Conservation (phyloP, 768 basidiomycete species). For the Russula virescens region DNA sequence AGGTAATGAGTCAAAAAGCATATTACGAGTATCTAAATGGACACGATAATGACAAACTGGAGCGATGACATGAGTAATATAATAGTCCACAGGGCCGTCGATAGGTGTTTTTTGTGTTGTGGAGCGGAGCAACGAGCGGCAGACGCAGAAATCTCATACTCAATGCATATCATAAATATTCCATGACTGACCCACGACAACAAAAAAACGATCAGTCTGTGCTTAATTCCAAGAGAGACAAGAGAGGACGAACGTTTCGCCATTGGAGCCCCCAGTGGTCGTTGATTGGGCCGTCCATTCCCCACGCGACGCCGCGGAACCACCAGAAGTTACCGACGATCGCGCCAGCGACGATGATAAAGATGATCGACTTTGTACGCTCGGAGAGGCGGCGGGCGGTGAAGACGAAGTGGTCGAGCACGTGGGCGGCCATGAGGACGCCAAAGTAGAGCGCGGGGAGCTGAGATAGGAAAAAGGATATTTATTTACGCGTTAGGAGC, state of each 20-base stretch:
- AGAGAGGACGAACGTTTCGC: conserved; percentile 49
- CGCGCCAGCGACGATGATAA: conserved; percentile 51
- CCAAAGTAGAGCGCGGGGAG: conserved; percentile 97
- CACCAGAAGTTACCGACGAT: conserved; percentile 89
- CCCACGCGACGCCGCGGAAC: conserved; percentile 87
- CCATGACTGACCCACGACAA: conserved; percentile 35
- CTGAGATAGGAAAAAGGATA: conserved; percentile 34
- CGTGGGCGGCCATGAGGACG: conserved; percentile 83
- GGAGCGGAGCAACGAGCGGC: background rate
- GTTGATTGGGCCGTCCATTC: conserved; percentile 82
- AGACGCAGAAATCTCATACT: background rate
- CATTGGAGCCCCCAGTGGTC: conserved; percentile 76
- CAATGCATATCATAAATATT: conserved; percentile 28
- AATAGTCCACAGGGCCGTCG: background rate
- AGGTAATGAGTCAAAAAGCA: background rate
- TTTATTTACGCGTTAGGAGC: background rate
- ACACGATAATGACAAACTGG: background rate
- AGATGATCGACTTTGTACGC: conserved; percentile 65
- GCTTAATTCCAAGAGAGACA: background rate
- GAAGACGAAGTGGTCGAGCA: conserved; percentile 93
- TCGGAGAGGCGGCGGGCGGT: conserved; percentile 56
- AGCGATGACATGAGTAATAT: no score
- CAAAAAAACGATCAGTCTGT: background rate
- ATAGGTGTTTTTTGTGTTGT: background rate
- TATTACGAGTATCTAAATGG: conserved; percentile 21